Base-by-base conservation (phyloP, 2,329 filamentous ascomycete genomes). In the Colletotrichum theobromicola region DNA sequence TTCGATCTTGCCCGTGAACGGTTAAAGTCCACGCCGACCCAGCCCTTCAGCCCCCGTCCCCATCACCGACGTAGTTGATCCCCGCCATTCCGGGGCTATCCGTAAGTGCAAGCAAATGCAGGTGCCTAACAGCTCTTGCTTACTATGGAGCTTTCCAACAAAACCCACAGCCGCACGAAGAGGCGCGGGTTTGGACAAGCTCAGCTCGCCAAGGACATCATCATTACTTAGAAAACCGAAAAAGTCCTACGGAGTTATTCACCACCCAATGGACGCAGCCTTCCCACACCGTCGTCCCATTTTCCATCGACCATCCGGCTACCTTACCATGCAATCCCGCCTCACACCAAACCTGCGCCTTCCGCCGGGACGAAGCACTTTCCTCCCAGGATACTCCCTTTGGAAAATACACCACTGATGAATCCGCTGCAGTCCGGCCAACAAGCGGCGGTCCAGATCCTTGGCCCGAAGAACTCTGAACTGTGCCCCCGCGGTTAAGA, bases 71-170 rank as follows among this genome's bases (percentile, higher is more conserved):
- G 42, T 13, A 21, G 0, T 21, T 50, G 42, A 50, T 2, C 42
- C 53, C 53, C 24, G 53, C 53, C 26, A 57, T 30, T 7, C 24
- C 53, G 21, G 24, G 21, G 15, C 18, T 16, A 13, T 57, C 13
- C 37, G 15, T 46, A n/a, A n/a, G 15, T 24, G 34, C 42, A 13
- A 62, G n/a, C n/a, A n/a, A 57, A 46, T 4, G 2, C 37, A 30
- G 62, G 21, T 64, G 62, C 62, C 62, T 64, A 34, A 32, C 26
- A 64, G 62, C 62, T 64, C n/a, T 64, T n/a, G 8, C 42, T 50
- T 50, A 53, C 62, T 53, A 64, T 53, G 62, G 62, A 50, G 37
- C 15, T 15, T n/a, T 4, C 35, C 26, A 53, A n/a, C 28, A 21
- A 35, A 50, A 3, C 35, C 35, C 46, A 24, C 62, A 57, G 26